phyloP scores from a whole-genome alignment of 257 asterid genomes.

The Nicotiana tabacum region DNA sequence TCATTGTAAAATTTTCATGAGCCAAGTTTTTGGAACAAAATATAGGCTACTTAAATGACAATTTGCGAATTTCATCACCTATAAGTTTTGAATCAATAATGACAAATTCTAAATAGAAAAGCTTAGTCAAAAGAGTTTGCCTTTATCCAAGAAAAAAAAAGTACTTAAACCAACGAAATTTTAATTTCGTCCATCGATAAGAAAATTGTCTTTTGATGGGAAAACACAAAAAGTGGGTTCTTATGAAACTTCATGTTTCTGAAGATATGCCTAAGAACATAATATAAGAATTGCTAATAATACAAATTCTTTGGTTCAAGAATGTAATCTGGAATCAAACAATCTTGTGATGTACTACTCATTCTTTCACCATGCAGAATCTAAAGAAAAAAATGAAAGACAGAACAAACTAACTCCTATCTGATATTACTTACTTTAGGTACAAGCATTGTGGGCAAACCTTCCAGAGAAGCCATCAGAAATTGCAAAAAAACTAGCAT shows the following conservation, averaged over 20 bases:
- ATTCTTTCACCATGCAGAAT: not conserved
- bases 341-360: not conserved
- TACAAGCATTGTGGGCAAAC: constrained; percentile 32
- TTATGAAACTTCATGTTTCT: not conserved
- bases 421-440: constrained; percentile 38
- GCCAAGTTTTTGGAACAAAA: too few relatives aligned
- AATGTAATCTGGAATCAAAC: not conserved
- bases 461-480: constrained; percentile 29
- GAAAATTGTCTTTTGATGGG: not conserved
- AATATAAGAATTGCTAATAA: not conserved
- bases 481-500: constrained; percentile 29
- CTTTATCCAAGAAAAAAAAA: not conserved
- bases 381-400: not conserved
- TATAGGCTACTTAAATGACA: too few relatives aligned
- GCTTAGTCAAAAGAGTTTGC: not conserved
- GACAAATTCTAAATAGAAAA: not conserved
- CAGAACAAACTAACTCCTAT: not conserved
- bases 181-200: not conserved
- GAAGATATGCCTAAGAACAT: not conserved
- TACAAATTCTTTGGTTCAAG: not conserved
- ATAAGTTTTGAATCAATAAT: not conserved
- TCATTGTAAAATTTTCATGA: too few relatives aligned
- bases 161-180: not conserved
- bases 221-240: not conserved
- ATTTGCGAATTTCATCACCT: not conserved